These are phyloP conservation scores for Inonotus hispidus DNA, from an alignment of 1,284 basidiomycete genomes.

Conservation along the genomic window DNA sequence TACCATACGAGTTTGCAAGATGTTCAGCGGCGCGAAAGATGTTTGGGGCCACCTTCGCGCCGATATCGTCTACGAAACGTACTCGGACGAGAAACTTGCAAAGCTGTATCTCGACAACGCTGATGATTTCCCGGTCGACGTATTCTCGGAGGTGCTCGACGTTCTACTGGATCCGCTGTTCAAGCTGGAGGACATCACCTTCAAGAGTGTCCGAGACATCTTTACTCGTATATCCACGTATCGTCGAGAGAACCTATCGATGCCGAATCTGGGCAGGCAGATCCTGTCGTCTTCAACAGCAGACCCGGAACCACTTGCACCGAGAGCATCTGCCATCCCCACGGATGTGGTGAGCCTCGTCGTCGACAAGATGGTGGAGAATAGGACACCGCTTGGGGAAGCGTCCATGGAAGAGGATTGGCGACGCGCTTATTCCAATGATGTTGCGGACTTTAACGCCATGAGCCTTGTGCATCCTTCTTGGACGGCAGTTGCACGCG, in stretches of 20 bases:
- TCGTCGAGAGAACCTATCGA: neutral
- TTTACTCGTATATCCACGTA: neutral
- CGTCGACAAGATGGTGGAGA: neutral
- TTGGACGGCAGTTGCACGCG: neutral
- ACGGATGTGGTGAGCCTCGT: neutral
- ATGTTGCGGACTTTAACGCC: neutral
- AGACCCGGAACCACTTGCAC: too few species aligned
- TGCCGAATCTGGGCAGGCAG: neutral
- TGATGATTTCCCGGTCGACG: neutral
- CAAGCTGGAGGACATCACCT: neutral
- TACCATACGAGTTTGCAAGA: neutral
- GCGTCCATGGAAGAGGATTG: neutral
- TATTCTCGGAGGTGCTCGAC: neutral
- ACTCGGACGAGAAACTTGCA: neutral
- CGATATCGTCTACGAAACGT: neutral
- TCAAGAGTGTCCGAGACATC: neutral
- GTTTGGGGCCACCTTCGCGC: neutral
- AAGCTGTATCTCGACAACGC: neutral
- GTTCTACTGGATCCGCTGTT: neutral
- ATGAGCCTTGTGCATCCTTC: conserved; percentile 4
- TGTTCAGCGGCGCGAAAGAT: neutral
- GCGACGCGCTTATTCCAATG: neutral
- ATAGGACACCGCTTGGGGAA: neutral
- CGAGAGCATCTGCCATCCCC: neutral
- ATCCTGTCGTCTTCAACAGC: too few species aligned